A percentile compares a stretch with the other conserved stretches of the same genome.
Conservation (phyloP, 1,139 yeast genomes). For the Magnusiomyces paraingens region DNA sequence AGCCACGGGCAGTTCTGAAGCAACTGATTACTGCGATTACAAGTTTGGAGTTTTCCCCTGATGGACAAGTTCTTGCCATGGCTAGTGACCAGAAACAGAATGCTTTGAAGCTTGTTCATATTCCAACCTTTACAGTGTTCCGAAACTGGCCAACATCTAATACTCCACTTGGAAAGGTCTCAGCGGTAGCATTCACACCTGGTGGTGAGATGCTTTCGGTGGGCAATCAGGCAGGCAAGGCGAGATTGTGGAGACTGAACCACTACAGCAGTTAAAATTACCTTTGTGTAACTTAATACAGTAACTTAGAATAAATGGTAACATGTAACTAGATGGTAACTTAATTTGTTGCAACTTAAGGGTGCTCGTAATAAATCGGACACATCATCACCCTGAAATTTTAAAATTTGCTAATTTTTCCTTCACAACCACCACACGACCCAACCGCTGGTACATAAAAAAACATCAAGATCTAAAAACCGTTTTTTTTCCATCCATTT, state of each 20-base stretch:
- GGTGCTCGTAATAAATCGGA: neutral
- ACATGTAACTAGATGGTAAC: neutral
- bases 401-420: constrained; percentile 4
- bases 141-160: constrained; percentile 97
- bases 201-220: constrained; percentile 76
- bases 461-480: too few relatives aligned
- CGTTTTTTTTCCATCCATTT: too few relatives aligned
- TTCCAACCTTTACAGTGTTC: constrained; percentile 82
- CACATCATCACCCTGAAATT: constrained; percentile 11
- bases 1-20: constrained; percentile 51
- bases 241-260: constrained; percentile 80
- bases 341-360: neutral
- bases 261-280: constrained; percentile 44
- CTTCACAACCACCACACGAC: constrained; percentile 3
- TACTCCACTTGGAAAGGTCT: constrained; percentile 91
- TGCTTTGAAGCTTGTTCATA: constrained; percentile 77
- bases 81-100: constrained; percentile 85
- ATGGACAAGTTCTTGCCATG: constrained; percentile 82
- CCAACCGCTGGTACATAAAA: neutral
- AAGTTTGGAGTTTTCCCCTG: constrained; percentile 65
- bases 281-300: too few relatives aligned
- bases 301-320: too few relatives aligned
- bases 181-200: constrained; percentile 76
- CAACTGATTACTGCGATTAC: constrained; percentile 81
- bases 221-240: constrained; percentile 88